phyloP scores from a whole-genome alignment of 345 rosid genomes.

The Cochlearia excelsa region DNA sequence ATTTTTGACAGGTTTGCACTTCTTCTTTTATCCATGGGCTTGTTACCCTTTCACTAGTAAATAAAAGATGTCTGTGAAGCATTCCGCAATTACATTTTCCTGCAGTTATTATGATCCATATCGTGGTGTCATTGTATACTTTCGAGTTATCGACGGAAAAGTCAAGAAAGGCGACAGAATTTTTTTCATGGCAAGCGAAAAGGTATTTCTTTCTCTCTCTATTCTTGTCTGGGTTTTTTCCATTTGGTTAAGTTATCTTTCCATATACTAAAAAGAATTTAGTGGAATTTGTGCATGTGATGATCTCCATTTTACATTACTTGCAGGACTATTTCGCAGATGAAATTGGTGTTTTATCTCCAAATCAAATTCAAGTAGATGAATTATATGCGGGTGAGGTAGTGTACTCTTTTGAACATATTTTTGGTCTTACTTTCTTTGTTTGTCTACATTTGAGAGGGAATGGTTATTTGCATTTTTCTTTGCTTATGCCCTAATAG shows the following conservation, averaged over 20 bases:
- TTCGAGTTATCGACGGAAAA: constrained; percentile 90
- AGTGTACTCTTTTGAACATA: constrained; percentile 37
- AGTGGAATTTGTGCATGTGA: constrained; percentile 10
- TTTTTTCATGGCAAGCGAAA: constrained; percentile 86
- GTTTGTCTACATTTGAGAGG: constrained; percentile 14
- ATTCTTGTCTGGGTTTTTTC: constrained; percentile 8
- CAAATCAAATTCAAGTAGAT: constrained; percentile 85
- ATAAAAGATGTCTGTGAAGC: constrained; percentile 8
- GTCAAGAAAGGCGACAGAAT: constrained; percentile 92
- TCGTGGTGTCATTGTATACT: constrained; percentile 95
- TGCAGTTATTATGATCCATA: constrained; percentile 96
- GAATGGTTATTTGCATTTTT: constrained; percentile 8
- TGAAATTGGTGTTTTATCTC: constrained; percentile 95
- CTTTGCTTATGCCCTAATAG: constrained; percentile 7
- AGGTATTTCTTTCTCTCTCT: constrained; percentile 45
- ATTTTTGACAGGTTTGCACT: constrained; percentile 89
- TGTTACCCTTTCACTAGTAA: neutral
- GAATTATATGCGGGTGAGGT: constrained; percentile 97
- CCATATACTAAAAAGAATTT: neutral
- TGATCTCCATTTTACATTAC: constrained; percentile 17
- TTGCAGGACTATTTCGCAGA: constrained; percentile 85
- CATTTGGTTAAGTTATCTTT: constrained; percentile 12
- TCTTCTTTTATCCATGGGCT: constrained; percentile 1
- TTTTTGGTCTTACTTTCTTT: constrained; percentile 8
- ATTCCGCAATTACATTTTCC: constrained; percentile 16